Percentiles rank a stretch among this genome's conserved stretches.
Conservation (phyloP, 495 filamentous ascomycete species). For the Xylaria palmicola region DNA sequence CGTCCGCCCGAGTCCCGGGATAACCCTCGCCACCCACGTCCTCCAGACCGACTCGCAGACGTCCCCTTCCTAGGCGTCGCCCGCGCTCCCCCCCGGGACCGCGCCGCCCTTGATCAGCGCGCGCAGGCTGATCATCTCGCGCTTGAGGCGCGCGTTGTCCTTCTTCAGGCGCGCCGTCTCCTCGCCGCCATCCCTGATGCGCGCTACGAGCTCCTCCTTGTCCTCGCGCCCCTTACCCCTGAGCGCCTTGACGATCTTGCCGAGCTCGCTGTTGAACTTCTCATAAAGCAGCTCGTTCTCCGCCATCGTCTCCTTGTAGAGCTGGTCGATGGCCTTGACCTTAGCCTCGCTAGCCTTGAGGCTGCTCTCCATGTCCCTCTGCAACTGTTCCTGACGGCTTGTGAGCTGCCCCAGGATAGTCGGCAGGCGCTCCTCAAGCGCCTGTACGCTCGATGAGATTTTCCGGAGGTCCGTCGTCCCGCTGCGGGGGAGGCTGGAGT, state of each 20-base stretch:
- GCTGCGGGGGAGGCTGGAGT: conserved; percentile 42
- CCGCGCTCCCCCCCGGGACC: conserved; percentile 17
- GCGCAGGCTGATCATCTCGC: conserved; percentile 53
- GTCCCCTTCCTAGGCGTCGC: conserved; percentile 34
- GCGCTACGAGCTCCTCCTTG: conserved; percentile 68
- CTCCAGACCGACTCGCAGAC: conserved; percentile 12
- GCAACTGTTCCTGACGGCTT: conserved; percentile 58
- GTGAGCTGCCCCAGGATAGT: conserved; percentile 60
- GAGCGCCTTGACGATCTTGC: conserved; percentile 74
- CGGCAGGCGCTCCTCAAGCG: conserved; percentile 66
- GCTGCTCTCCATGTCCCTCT: conserved; percentile 65
- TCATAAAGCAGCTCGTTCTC: conserved; percentile 96
- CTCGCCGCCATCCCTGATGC: conserved; percentile 64
- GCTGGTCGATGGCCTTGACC: conserved; percentile 78
- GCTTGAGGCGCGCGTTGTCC: conserved; percentile 65
- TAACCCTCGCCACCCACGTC: conserved; percentile 11
- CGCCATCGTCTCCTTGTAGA: conserved; percentile 83
- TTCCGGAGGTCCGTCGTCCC: conserved; percentile 43
- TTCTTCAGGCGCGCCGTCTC: conserved; percentile 71
- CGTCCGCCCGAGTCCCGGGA: conserved; percentile 17
- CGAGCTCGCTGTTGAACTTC: conserved; percentile 86
- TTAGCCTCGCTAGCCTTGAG: conserved; percentile 73
- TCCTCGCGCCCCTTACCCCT: conserved; percentile 66
- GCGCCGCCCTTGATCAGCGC: conserved; percentile 41
- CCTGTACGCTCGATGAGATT: conserved; percentile 55